Conservation (phyloP, 2,329 filamentous ascomycete species). For the Diaporthe sp. region DNA sequence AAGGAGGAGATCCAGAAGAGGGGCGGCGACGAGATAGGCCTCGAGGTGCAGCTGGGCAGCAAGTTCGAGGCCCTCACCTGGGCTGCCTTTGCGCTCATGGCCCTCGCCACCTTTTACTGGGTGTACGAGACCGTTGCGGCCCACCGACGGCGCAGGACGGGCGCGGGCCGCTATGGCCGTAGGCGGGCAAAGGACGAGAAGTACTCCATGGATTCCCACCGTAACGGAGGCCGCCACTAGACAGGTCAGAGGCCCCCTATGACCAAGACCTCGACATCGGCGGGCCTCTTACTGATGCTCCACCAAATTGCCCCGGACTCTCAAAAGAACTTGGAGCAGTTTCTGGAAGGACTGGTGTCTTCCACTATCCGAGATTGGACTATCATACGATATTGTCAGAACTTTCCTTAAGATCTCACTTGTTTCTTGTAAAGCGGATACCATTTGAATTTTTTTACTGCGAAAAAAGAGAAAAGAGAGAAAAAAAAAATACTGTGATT, state of each 20-base stretch:
- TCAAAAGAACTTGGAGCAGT: background rate
- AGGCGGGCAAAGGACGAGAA: conserved; percentile 23
- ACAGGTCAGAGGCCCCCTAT: background rate
- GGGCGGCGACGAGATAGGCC: conserved; percentile 57
- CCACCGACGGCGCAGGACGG: conserved; percentile 47
- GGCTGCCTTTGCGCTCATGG: conserved; percentile 61
- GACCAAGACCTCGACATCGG: too few relatives aligned
- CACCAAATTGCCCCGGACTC: background rate
- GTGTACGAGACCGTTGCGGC: conserved; percentile 48
- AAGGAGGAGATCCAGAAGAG: conserved; percentile 55
- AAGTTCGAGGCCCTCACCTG: conserved; percentile 62
- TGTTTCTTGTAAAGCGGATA: background rate
- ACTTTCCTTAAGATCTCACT: background rate
- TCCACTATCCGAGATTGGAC: background rate
- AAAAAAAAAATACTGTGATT: too few relatives aligned
- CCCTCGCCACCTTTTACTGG: conserved; percentile 57
- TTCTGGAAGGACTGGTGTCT: background rate
- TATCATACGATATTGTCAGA: background rate
- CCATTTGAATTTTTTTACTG: background rate
- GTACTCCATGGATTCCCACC: conserved; percentile 34
- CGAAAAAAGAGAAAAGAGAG: too few relatives aligned
- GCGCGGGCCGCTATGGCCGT: background rate
- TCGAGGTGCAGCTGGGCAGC: conserved; percentile 56
- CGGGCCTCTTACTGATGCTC: background rate
- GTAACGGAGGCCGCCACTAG: background rate